These are phyloP conservation scores for Diversispora eburnea DNA, from an alignment of 192 early-diverging fungal genomes.

Conservation along the genomic window DNA sequence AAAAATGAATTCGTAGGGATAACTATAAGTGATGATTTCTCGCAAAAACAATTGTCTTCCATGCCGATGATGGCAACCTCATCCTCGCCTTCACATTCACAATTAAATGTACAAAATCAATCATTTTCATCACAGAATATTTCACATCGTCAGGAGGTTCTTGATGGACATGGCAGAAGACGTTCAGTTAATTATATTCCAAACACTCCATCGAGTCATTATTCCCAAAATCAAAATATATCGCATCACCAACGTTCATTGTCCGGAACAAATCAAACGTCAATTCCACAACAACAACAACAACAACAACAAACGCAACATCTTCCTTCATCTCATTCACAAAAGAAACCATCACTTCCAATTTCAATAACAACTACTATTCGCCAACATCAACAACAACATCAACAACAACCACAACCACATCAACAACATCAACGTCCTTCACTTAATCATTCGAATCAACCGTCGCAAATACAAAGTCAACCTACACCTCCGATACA, in stretches of 20 bases:
- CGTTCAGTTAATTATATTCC: constrained; percentile 17
- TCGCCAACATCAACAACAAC: neutral
- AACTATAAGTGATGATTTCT: constrained; percentile 25
- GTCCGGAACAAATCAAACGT: neutral
- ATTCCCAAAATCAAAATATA: constrained; percentile 19
- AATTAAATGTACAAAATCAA: constrained; percentile 5
- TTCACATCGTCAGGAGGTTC: constrained; percentile 1
- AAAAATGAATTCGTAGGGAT: constrained; percentile 25
- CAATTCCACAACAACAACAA: neutral
- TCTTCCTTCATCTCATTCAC: constrained; percentile 4
- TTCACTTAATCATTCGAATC: neutral
- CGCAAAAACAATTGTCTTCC: constrained; percentile 14
- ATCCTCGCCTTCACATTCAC: neutral
- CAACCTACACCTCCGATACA: constrained; percentile 8
- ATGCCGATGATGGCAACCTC: constrained; percentile 2
- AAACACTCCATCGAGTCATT: constrained; percentile 3
- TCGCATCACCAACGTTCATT: neutral
- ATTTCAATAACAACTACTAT: neutral
- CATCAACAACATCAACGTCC: constrained; percentile 2
- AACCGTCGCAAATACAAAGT: neutral
- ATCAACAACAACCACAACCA: neutral
- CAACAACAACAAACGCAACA: constrained; percentile 3
- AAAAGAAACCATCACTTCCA: neutral
- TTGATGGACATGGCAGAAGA: neutral
- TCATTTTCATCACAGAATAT: neutral